Evolutionary conservation across 257 asterid species (phyloP).

Genomic region (Knoxia roxburghii): DNA sequence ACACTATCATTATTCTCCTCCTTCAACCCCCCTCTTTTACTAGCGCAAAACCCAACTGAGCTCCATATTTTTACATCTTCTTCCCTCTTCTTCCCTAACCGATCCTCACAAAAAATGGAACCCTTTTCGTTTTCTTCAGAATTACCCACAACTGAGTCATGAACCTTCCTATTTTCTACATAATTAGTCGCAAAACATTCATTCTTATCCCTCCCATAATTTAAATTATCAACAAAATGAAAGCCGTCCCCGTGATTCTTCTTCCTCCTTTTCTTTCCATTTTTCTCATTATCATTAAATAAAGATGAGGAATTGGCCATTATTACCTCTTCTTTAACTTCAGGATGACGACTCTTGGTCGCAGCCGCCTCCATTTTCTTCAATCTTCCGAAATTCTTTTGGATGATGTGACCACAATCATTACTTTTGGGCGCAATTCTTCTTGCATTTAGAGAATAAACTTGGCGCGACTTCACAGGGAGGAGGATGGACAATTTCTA

Average conservation of each 20-base stretch:
- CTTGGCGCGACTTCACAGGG: no score
- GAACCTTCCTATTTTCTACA: neutral
- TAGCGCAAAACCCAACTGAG: neutral
- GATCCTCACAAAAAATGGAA: neutral
- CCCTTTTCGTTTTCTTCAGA: neutral
- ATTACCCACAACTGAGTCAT: neutral
- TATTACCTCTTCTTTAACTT: neutral
- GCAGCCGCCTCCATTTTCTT: constrained; percentile 1
- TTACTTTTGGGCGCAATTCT: no score
- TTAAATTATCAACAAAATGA: neutral
- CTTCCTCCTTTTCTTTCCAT: neutral
- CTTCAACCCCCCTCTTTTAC: neutral
- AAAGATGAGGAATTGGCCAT: neutral
- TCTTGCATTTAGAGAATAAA: no score
- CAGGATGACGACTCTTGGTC: neutral
- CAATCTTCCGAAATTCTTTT: neutral
- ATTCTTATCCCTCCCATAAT: neutral
- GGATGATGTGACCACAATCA: no score
- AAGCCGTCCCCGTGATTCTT: neutral
- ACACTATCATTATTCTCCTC: neutral
- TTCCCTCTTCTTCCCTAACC: neutral
- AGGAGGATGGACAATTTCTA: no score
- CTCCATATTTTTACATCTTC: neutral
- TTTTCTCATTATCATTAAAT: neutral
- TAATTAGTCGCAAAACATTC: neutral